Percentiles rank a stretch among this genome's conserved stretches.
phyloP scores from a whole-genome alignment of 805 yeast genomes.

The Barnettozyma populi region DNA sequence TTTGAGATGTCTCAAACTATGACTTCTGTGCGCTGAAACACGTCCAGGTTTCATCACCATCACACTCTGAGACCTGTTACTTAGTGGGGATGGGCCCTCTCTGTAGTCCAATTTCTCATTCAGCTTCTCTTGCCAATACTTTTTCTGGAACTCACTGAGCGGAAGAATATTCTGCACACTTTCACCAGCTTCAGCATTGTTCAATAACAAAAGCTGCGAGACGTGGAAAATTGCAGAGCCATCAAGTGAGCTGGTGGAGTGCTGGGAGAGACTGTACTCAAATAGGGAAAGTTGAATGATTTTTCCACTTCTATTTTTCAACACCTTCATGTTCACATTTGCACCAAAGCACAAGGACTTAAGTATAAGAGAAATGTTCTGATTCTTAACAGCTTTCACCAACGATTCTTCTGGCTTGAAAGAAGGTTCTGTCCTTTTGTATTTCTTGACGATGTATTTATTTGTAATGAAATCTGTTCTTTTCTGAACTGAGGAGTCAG shows the following conservation, averaged over 20 bases:
- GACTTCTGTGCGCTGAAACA: not conserved
- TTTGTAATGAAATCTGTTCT: constrained; percentile 55
- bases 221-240: constrained; percentile 36
- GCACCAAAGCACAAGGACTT: constrained; percentile 43
- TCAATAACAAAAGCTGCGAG: constrained; percentile 52
- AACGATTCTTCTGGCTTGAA: constrained; percentile 31
- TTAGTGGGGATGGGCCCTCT: not conserved
- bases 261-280: constrained; percentile 51
- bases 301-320: constrained; percentile 20
- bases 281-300: constrained; percentile 29
- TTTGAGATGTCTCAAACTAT: not conserved
- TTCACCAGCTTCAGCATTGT: constrained; percentile 46
- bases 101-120: not conserved
- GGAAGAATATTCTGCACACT: constrained; percentile 30
- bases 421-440: constrained; percentile 21
- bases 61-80: not conserved
- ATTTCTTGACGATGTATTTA: constrained; percentile 59
- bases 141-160: constrained; percentile 40
- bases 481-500: constrained; percentile 24
- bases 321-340: constrained; percentile 37
- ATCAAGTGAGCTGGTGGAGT: constrained; percentile 22
- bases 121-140: constrained; percentile 41
- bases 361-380: constrained; percentile 41
- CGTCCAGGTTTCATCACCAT: not conserved
- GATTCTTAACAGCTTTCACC: constrained; percentile 47